These are phyloP conservation scores for Diaporthe australafricana DNA, from an alignment of 2,329 filamentous ascomycete genomes.

Conservation along the genomic window DNA sequence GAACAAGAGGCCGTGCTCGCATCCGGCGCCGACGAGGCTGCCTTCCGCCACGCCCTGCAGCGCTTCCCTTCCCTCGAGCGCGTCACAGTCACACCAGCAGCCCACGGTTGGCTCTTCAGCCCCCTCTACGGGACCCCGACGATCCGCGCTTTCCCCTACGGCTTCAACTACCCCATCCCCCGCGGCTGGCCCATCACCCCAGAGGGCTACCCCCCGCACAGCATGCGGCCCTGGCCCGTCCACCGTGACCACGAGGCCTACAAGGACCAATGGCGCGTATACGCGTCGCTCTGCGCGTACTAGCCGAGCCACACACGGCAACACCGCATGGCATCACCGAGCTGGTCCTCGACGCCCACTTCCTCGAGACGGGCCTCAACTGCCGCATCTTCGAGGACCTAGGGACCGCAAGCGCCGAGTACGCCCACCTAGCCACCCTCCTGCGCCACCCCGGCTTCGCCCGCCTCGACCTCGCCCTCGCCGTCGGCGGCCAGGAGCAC, in stretches of 20 bases:
- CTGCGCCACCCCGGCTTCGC: constrained; percentile 44
- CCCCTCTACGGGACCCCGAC: constrained; percentile 56
- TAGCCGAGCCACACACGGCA: constrained; percentile 42
- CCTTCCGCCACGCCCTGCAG: constrained; percentile 43
- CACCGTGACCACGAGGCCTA: constrained; percentile 30
- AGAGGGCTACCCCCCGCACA: not conserved
- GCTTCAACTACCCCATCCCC: constrained; percentile 53
- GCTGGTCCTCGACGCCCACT: constrained; percentile 48
- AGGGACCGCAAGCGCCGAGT: constrained; percentile 39
- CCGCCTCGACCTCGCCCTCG: constrained; percentile 44
- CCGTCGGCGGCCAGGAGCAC: constrained; percentile 31
- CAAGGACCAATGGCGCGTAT: constrained; percentile 47
- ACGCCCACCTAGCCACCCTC: constrained; percentile 41
- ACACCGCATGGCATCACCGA: constrained; percentile 44
- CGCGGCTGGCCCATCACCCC: constrained; percentile 44
- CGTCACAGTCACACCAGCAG: constrained; percentile 53
- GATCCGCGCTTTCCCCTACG: constrained; percentile 52
- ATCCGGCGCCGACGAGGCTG: constrained; percentile 20
- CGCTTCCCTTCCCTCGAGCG: constrained; percentile 51
- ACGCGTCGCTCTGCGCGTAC: constrained; percentile 42
- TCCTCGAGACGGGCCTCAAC: constrained; percentile 47
- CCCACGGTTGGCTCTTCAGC: constrained; percentile 50
- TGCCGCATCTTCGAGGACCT: constrained; percentile 45
- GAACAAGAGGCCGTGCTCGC: constrained; percentile 48
- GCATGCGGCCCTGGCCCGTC: not conserved